These are phyloP conservation scores for Vaccinium corymbosum DNA, from an alignment of 148 eudicot species.

Conservation along the genomic window DNA sequence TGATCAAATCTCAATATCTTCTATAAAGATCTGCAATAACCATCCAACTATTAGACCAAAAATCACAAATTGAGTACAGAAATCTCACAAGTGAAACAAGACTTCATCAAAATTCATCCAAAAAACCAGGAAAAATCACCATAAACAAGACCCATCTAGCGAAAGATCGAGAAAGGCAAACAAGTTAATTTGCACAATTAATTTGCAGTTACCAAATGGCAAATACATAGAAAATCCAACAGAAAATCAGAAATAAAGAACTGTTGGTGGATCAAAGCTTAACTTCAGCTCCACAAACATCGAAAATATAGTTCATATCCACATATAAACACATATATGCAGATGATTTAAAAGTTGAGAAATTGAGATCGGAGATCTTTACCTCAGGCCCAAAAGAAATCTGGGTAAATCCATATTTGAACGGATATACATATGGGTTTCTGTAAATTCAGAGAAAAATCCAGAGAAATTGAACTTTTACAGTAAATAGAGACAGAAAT, in stretches of 20 bases:
- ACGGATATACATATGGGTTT: background rate
- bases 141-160: background rate
- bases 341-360: constrained; percentile 1
- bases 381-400: constrained; percentile 5
- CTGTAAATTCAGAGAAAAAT: background rate
- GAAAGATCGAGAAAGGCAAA: background rate
- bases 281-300: background rate
- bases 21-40: constrained; percentile 28
- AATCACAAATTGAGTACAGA: background rate
- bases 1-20: constrained; percentile 17
- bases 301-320: background rate
- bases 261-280: background rate
- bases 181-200: background rate
- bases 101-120: background rate
- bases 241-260: background rate
- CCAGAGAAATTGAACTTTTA: background rate
- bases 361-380: constrained; percentile 1
- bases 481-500: background rate
- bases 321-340: background rate
- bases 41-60: background rate
- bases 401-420: background rate
- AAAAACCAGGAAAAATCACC: background rate
- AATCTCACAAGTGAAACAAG: background rate
- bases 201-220: background rate
- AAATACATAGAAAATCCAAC: background rate